A percentile compares a stretch with the other conserved stretches of the same genome.
These are phyloP conservation scores for Cutaneotrichosporon mucoides DNA, from an alignment of 1,284 basidiomycete species.

Conservation along the genomic window DNA sequence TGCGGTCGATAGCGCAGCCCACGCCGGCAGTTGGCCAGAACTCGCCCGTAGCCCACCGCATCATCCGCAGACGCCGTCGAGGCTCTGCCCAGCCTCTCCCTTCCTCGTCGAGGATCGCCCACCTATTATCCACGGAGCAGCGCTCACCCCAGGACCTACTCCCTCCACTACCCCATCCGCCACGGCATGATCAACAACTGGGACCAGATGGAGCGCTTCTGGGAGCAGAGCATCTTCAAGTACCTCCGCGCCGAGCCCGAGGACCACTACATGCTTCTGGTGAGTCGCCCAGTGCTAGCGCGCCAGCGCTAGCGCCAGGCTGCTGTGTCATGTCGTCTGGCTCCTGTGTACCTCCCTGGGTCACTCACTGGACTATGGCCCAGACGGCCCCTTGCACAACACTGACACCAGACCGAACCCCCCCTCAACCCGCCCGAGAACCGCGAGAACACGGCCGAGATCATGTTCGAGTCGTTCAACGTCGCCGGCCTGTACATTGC, in stretches of 20 bases:
- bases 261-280: constrained; percentile 96
- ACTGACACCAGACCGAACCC: constrained; percentile 75
- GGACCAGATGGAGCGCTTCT: constrained; percentile 99
- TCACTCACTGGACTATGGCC: too few relatives aligned
- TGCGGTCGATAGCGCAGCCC: too few relatives aligned
- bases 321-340: too few relatives aligned
- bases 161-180: constrained; percentile 92
- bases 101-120: too few relatives aligned
- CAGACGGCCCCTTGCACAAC: too few relatives aligned
- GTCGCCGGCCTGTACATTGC: constrained; percentile 90
- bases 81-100: too few relatives aligned
- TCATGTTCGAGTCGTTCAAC: constrained; percentile 99
- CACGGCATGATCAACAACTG: constrained; percentile 99
- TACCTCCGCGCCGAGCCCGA: constrained; percentile 98
- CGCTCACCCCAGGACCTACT: constrained; percentile 63
- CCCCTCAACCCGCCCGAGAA: constrained; percentile 98
- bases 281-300: constrained; percentile 52
- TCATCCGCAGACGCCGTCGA: too few relatives aligned
- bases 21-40: too few relatives aligned
- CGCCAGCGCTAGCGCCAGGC: too few relatives aligned
- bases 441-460: constrained; percentile 97
- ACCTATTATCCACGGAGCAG: background rate
- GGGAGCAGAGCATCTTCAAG: constrained; percentile 99
- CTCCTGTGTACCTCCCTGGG: too few relatives aligned
- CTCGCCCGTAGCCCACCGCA: too few relatives aligned